Percentiles rank a stretch among this genome's conserved stretches.
Evolutionary conservation across 2,329 filamentous ascomycete species (phyloP).

Genomic region (Paraphaeosphaeria minitans): DNA sequence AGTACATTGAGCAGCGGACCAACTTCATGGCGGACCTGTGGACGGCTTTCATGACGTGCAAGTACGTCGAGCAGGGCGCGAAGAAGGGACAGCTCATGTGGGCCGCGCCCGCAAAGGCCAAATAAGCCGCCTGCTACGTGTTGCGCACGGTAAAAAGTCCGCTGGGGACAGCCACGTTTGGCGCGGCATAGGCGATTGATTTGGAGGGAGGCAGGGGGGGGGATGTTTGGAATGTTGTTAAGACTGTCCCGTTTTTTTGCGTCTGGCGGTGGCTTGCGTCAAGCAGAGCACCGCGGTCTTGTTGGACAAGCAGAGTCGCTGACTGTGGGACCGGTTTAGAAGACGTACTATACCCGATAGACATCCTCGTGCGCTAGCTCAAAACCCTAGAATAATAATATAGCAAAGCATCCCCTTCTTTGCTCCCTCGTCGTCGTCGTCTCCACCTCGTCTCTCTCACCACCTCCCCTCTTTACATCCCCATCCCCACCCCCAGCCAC

Average conservation of each 20-base stretch:
- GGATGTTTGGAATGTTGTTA: background rate
- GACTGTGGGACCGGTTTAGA: background rate
- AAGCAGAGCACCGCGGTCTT: too few species aligned
- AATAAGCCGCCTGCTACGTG: too few species aligned
- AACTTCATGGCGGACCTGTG: slow-evolving; percentile 28
- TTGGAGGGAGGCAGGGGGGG: too few species aligned
- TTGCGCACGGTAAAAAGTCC: background rate
- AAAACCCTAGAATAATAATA: background rate
- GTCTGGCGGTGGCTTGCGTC: background rate
- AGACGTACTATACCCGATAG: background rate
- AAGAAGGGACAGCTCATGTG: background rate
- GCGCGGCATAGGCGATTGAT: slow-evolving; percentile 3
- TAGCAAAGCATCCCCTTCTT: background rate
- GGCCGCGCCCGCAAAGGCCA: background rate
- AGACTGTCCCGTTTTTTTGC: too few species aligned
- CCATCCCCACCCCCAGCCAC: too few species aligned
- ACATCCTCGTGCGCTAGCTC: background rate
- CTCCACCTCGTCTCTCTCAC: too few species aligned
- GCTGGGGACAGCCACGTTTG: background rate
- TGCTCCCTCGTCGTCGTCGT: too few species aligned
- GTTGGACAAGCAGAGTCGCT: background rate
- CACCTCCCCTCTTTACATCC: too few species aligned
- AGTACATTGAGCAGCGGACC: slow-evolving; percentile 29
- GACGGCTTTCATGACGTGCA: slow-evolving; percentile 29
- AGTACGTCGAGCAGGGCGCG: slow-evolving; percentile 26